Evolutionary conservation across 2,329 filamentous ascomycete species (phyloP).

Genomic region (Verticillium klebahnii): DNA sequence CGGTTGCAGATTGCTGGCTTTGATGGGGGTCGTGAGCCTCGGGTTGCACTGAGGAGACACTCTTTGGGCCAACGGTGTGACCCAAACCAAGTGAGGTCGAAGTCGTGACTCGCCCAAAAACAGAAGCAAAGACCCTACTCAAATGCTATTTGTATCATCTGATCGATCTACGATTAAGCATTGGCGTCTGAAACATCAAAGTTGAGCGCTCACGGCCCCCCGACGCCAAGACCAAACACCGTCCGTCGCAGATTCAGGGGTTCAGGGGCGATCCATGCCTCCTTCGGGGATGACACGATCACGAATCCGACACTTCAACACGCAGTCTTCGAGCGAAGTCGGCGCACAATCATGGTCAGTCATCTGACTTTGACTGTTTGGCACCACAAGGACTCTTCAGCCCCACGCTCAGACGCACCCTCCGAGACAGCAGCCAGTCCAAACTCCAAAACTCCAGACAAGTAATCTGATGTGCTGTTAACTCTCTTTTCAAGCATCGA

Average conservation of each 20-base stretch:
- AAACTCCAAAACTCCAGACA: not conserved
- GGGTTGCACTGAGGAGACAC: too few species aligned
- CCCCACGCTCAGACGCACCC: not conserved
- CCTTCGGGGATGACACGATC: not conserved
- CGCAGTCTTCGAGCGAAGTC: not conserved
- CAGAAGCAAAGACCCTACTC: not conserved
- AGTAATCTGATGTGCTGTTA: not conserved
- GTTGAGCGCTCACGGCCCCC: not conserved
- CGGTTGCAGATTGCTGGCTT: too few species aligned
- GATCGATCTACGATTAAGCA: not conserved
- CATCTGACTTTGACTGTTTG: not conserved
- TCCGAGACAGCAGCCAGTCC: not conserved
- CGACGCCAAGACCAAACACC: not conserved
- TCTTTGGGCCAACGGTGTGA: too few species aligned
- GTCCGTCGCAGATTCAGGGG: not conserved
- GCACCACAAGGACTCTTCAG: not conserved
- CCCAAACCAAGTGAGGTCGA: not conserved
- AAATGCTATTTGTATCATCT: not conserved
- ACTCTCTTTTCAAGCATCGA: not conserved
- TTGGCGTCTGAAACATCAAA: not conserved
- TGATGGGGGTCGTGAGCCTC: too few species aligned
- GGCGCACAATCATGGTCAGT: not conserved
- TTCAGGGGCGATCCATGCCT: not conserved
- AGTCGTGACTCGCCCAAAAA: not conserved
- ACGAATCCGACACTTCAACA: not conserved